Evolutionary conservation across 1,139 yeast genomes (phyloP).

Genomic region (Hansenula sp.): DNA sequence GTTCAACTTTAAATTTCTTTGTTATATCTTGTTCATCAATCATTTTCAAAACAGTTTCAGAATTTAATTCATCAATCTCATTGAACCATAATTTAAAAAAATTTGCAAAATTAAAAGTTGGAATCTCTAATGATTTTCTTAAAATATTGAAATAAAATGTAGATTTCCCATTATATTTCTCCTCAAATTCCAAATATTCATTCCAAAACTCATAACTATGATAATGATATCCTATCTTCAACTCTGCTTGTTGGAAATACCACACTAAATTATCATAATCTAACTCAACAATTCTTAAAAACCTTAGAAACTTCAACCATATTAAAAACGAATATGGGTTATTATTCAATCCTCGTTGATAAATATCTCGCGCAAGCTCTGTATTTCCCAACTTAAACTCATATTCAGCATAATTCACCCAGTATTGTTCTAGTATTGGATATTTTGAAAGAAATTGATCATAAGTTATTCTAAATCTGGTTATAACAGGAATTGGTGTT

Average conservation of each 20-base stretch:
- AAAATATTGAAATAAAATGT: conserved; percentile 45
- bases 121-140: conserved; percentile 62
- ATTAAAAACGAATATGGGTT: conserved; percentile 54
- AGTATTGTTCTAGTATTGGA: conserved; percentile 73
- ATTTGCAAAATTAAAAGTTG: conserved; percentile 70
- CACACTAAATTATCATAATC: conserved; percentile 29
- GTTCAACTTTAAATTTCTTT: conserved; percentile 27
- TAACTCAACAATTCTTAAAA: conserved; percentile 40
- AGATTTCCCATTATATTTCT: conserved; percentile 31
- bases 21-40: conserved; percentile 24
- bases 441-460: conserved; percentile 53
- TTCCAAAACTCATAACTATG: conserved; percentile 75
- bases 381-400: conserved; percentile 60
- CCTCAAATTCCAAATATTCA: conserved; percentile 54
- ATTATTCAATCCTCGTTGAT: conserved; percentile 46
- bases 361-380: conserved; percentile 44
- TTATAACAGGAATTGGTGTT: conserved; percentile 36
- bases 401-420: conserved; percentile 71
- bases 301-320: conserved; percentile 69
- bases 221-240: conserved; percentile 66
- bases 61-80: conserved; percentile 34
- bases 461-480: conserved; percentile 46
- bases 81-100: conserved; percentile 45
- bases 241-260: conserved; percentile 62
- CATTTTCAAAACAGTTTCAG: conserved; percentile 25